Evolutionary conservation across 331 rosid genomes (phyloP), one percentile per base, ranked within the genome.

Genomic region (Rhamnella rubrinervis): DNA sequence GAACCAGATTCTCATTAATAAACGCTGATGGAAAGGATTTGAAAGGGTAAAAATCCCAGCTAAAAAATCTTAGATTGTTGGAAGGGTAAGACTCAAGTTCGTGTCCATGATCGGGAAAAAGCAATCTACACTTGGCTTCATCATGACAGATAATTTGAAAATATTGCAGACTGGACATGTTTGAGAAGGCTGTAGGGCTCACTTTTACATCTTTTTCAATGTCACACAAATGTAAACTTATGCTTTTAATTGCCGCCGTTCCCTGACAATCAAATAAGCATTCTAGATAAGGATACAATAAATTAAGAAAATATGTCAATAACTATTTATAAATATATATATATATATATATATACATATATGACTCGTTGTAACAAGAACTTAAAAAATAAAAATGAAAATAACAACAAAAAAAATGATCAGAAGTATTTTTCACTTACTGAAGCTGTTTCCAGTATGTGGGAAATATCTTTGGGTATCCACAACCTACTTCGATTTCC

Each of bases 181-280:
- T 59, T 62, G 69, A 46, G 26, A 84, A 80, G 58, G 78, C 56
- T 7, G 55, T 3, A 12, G 62, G 19, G 67, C 58, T 44, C n/a
- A 80, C 39, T 10, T 53, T 3, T 55, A 73, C 71, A 7, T n/a
- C 12, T 39, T 64, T 14, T 31, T 39, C 28, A 6, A 67, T 8
- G 12, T 18, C 0, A 37, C 37, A 7, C 11, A 56, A 5, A 51
- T 80, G 37, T 1, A 85, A 26, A 15, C 40, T 7, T 46, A 82
- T 77, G 44, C 85, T 80, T 77, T 75, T 55, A 12, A 83, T 20
- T 1, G 73, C 71, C 57, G 52, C 68, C 0, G 78, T 44, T 61
- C 76, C 85, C 84, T 77, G 13, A 25, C 13, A 44, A 63, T 38
- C 23, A 38, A 63, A 20, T 12, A 17, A 44, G 12, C 49, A 44